These are phyloP conservation scores for Saccharomycopsis sp. DNA, from an alignment of 805 yeast species.

Conservation along the genomic window DNA sequence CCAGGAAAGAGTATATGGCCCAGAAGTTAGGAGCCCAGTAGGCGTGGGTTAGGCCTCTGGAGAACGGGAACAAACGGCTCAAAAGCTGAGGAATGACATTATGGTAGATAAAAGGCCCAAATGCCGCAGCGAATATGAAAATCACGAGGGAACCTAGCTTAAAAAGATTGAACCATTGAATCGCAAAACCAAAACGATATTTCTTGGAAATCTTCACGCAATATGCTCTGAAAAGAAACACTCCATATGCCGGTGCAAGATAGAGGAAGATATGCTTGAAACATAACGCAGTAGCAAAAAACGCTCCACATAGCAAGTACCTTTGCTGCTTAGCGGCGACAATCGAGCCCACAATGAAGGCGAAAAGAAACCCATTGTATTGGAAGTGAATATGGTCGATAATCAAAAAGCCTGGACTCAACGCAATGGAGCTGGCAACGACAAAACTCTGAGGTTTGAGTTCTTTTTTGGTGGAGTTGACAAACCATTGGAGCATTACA, in stretches of 20 bases:
- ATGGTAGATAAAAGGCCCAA: constrained; percentile 68
- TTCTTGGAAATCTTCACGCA: constrained; percentile 40
- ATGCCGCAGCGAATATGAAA: constrained; percentile 56
- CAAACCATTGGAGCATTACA: constrained; percentile 62
- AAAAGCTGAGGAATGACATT: constrained; percentile 59
- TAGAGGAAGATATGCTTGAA: constrained; percentile 92
- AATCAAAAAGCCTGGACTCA: constrained; percentile 85
- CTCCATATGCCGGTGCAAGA: constrained; percentile 90
- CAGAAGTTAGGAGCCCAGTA: constrained; percentile 99
- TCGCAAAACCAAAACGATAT: constrained; percentile 21
- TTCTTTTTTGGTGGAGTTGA: constrained; percentile 39
- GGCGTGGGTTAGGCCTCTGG: constrained; percentile 93
- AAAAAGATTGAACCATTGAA: constrained; percentile 50
- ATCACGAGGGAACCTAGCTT: constrained; percentile 61
- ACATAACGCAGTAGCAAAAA: constrained; percentile 74
- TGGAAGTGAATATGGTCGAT: constrained; percentile 97
- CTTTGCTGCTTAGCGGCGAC: constrained; percentile 57
- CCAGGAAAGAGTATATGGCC: constrained; percentile 87
- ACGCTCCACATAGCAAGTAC: constrained; percentile 53
- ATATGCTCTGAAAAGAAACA: constrained; percentile 67
- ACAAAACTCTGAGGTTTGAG: constrained; percentile 49
- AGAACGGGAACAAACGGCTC: constrained; percentile 79
- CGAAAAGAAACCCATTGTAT: constrained; percentile 91
- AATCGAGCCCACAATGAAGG: constrained; percentile 67
- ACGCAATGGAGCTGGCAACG: constrained; percentile 70